Percentiles rank a stretch among this genome's conserved stretches.
These are phyloP conservation scores for Hondaea fermentalgiana DNA, from an alignment of 108 stramenopile species.

Conservation along the genomic window DNA sequence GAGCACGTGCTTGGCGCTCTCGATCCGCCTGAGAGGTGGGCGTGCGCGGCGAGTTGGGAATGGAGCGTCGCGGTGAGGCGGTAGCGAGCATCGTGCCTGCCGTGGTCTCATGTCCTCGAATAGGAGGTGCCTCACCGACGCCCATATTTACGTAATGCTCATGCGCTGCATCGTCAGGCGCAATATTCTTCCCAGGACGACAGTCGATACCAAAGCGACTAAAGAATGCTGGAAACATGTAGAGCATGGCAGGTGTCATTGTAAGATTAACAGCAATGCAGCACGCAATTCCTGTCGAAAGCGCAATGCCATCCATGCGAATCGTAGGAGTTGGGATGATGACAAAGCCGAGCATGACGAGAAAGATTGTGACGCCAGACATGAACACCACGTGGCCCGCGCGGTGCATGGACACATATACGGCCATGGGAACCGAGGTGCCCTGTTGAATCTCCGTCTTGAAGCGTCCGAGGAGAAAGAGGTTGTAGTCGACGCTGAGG, in stretches of 20 bases:
- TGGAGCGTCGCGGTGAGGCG: too few species aligned
- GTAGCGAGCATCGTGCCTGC: too few species aligned
- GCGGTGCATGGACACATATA: neutral
- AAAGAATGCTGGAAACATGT: neutral
- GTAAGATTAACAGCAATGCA: neutral
- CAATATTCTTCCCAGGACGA: neutral
- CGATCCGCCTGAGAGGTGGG: neutral
- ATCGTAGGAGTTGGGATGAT: neutral
- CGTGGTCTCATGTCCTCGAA: too few species aligned
- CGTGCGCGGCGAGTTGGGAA: too few species aligned
- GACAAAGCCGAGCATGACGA: neutral
- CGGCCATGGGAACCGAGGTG: neutral
- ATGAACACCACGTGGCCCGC: neutral
- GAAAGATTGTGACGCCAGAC: neutral
- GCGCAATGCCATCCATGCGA: neutral
- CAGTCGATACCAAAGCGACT: neutral
- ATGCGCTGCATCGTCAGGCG: neutral
- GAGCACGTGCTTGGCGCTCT: neutral
- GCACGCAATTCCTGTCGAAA: neutral
- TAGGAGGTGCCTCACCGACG: too few species aligned
- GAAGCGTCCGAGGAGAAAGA: constrained; percentile 2
- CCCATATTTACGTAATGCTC: too few species aligned
- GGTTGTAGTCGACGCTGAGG: neutral
- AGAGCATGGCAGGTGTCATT: neutral
- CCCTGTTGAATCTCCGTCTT: neutral